phyloP scores from a whole-genome alignment of 345 rosid species.

The Eucalyptus microcorys region DNA sequence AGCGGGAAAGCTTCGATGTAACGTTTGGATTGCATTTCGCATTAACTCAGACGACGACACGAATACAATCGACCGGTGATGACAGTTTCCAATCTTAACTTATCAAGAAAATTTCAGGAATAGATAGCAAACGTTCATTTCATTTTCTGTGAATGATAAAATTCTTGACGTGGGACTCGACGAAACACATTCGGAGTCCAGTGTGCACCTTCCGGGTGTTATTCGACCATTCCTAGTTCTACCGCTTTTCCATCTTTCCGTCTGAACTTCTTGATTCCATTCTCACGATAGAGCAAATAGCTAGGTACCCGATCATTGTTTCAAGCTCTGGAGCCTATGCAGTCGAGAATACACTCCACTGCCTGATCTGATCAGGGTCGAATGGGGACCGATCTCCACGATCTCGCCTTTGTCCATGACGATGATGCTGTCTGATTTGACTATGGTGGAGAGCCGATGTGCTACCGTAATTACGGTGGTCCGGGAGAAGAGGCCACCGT shows the following conservation, averaged over 20 bases:
- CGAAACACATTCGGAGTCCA: neutral
- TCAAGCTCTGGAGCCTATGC: conserved; percentile 31
- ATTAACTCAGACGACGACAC: accelerated
- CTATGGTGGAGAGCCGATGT: conserved; percentile 66
- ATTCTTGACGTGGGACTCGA: neutral
- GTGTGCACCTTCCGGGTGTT: neutral
- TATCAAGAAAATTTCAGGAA: neutral
- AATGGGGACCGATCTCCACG: conserved; percentile 67
- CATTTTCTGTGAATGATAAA: neutral
- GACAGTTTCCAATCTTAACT: neutral
- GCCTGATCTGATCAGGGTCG: conserved; percentile 21
- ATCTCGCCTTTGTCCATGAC: conserved; percentile 69
- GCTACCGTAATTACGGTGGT: conserved; percentile 68
- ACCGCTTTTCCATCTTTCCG: neutral
- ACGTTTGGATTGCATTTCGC: neutral
- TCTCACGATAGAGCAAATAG: neutral
- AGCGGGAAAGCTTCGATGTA: neutral
- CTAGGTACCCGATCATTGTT: neutral
- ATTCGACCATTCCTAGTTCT: neutral
- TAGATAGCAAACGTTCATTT: neutral
- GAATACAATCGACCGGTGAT: neutral
- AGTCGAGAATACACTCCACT: conserved; percentile 63
- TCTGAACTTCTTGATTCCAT: neutral
- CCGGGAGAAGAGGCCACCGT: conserved; percentile 3
- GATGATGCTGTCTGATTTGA: conserved; percentile 46